phyloP scores from a whole-genome alignment of 441 rosid species.

The Populus hybrid region DNA sequence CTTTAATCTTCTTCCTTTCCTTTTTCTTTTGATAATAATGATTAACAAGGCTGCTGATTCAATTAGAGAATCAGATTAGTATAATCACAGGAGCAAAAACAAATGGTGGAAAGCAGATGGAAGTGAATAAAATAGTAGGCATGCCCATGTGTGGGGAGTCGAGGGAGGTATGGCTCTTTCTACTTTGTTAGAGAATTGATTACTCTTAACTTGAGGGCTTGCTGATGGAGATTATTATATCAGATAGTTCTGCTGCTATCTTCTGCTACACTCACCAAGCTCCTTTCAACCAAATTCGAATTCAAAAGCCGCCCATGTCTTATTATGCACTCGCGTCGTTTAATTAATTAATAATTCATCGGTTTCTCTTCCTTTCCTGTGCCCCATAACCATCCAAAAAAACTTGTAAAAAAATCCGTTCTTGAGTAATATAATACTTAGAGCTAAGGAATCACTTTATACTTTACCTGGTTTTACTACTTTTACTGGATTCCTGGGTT shows the following conservation, averaged over 20 bases:
- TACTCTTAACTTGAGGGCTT: background rate
- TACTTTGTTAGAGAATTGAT: background rate
- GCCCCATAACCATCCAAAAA: slow-evolving; percentile 12
- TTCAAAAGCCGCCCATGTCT: slow-evolving; percentile 19
- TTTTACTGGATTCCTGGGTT: slow-evolving; percentile 42
- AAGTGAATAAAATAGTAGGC: slow-evolving; percentile 9
- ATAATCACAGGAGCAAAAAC: background rate
- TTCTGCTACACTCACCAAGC: slow-evolving; percentile 5
- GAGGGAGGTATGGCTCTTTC: background rate
- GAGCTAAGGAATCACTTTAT: slow-evolving; percentile 13
- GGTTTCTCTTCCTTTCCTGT: slow-evolving; percentile 4
- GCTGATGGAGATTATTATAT: background rate
- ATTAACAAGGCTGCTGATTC: background rate
- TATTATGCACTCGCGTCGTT: slow-evolving; percentile 25
- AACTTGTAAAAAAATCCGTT: background rate
- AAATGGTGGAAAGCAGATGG: background rate
- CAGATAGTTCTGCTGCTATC: slow-evolving; percentile 3
- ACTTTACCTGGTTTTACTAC: slow-evolving; percentile 29
- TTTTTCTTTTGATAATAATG: no score
- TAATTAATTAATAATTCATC: slow-evolving; percentile 3
- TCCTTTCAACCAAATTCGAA: background rate
- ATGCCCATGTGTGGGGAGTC: background rate
- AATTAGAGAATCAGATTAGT: background rate
- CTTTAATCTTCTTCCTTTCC: no score
- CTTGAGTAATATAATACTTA: slow-evolving; percentile 4